These are phyloP conservation scores for Pleurotus tuoliensis DNA, from an alignment of 768 basidiomycete species.

Conservation along the genomic window DNA sequence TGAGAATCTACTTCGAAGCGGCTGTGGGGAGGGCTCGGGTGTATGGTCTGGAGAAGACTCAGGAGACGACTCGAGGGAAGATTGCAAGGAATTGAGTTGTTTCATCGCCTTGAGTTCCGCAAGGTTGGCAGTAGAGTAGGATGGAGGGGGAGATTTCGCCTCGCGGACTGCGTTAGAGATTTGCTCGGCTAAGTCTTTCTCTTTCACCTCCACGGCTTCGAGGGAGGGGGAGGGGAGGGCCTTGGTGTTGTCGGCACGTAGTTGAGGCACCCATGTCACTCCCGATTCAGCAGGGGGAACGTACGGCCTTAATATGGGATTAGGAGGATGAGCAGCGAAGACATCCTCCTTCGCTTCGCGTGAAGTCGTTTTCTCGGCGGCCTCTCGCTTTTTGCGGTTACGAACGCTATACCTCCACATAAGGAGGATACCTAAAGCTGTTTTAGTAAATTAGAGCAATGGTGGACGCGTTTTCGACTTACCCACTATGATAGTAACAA, in stretches of 20 bases:
- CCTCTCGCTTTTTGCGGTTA: neutral
- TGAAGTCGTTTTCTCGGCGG: neutral
- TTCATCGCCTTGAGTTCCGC: neutral
- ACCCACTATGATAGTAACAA: slow-evolving; percentile 3
- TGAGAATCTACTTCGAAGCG: neutral
- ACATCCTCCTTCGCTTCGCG: slow-evolving; percentile 4
- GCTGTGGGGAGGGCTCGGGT: neutral
- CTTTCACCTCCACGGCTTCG: neutral
- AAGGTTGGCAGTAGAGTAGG: neutral
- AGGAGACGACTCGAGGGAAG: neutral
- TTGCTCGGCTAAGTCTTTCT: neutral
- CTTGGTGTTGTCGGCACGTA: neutral
- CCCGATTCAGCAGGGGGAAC: neutral
- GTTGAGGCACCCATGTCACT: slow-evolving; percentile 1
- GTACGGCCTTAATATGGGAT: neutral
- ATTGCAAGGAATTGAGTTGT: neutral
- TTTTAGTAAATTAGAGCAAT: neutral
- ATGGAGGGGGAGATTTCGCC: neutral
- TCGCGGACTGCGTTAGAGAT: neutral
- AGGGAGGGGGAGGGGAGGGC: neutral
- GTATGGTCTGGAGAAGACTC: neutral
- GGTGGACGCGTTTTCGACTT: neutral
- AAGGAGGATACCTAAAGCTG: neutral
- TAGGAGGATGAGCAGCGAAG: slow-evolving; percentile 6
- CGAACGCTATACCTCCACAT: neutral